A percentile compares a stretch with the other conserved stretches of the same genome.
phyloP scores from a whole-genome alignment of 148 eudicot species.

The Salicornia ramosissima region DNA sequence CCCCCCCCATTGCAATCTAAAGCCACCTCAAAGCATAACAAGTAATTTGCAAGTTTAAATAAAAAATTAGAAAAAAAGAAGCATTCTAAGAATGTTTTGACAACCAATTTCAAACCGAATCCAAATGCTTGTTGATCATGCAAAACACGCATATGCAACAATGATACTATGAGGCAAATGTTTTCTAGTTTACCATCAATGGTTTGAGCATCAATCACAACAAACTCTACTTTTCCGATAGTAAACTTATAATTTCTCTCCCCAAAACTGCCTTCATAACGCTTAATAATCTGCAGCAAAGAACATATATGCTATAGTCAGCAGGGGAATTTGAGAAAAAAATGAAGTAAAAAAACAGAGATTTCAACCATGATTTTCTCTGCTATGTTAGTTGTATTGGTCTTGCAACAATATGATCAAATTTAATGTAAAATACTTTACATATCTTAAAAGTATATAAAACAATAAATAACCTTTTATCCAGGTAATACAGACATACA shows the following conservation, averaged over 20 bases:
- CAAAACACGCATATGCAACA: background rate
- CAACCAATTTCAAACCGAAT: background rate
- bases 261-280: conserved; percentile 76
- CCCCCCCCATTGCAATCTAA: too few species aligned
- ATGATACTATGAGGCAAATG: background rate
- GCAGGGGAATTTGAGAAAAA: conserved; percentile 1
- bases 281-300: conserved; percentile 49
- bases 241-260: too few species aligned
- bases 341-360: background rate
- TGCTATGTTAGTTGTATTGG: background rate
- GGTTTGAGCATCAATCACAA: conserved; percentile 81
- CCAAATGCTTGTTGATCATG: background rate
- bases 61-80: background rate
- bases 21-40: too few species aligned
- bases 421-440: too few species aligned
- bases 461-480: too few species aligned
- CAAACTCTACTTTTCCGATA: conserved; percentile 80
- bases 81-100: background rate
- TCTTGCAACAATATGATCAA: background rate
- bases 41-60: too few species aligned
- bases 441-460: too few species aligned
- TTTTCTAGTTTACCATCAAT: conserved; percentile 62
- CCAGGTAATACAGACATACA: conserved; percentile 2
- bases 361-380: too few species aligned
- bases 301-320: conserved; percentile 8